Base-by-base conservation (phyloP, 495 filamentous ascomycete genomes). In the Aspergillus funiculosus region DNA sequence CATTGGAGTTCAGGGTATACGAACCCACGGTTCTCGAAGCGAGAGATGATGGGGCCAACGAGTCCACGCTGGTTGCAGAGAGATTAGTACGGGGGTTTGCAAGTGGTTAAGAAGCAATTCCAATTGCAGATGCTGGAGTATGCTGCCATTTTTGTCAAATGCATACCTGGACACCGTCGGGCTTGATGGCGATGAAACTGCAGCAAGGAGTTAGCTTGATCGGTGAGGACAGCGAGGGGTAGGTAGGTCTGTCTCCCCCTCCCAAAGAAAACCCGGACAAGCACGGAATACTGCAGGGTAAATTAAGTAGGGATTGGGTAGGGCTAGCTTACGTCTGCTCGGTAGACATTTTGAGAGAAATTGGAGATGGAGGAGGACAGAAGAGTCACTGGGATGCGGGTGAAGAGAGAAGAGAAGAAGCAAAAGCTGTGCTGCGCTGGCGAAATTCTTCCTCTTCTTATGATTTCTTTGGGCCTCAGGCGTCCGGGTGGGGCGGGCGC, bases 141-240 rank as follows among this genome's bases (percentile, higher is more conserved):
- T 19, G 17, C 10, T 14, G 21, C 10, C 25, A 27, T 34, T 11
- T 17, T 21, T 32, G 28, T 28, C 41, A 44, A 28, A 43, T 43
- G 52, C 77, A 56, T 83, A 94, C 89, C 82, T 96, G 92, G 77
- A 98, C 92, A 71, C 92, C 92, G 74, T 96, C 90, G 62, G 90
- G 90, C 87, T 96, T 96, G 81, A 96, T 85, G 62, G 90, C 90
- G 79, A 96, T 95, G 84, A 96, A 96, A 72, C 89, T 96, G 59
- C 50, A 52, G 46, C 59, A 39, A 56, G 50, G 48, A 44, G 53
- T 84, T 64, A 81, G 78, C 69, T 53, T 64, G 53, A 64, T 52
- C 55, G n/a, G 27, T 54, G 50, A 48, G 61, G 54, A 22, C n/a
- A 52, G 52, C 36, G 57, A 61, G 57, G 56, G 53, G 39, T 39